phyloP scores from a whole-genome alignment of 177 flowering plant genomes.

The Vitis hybrid region DNA sequence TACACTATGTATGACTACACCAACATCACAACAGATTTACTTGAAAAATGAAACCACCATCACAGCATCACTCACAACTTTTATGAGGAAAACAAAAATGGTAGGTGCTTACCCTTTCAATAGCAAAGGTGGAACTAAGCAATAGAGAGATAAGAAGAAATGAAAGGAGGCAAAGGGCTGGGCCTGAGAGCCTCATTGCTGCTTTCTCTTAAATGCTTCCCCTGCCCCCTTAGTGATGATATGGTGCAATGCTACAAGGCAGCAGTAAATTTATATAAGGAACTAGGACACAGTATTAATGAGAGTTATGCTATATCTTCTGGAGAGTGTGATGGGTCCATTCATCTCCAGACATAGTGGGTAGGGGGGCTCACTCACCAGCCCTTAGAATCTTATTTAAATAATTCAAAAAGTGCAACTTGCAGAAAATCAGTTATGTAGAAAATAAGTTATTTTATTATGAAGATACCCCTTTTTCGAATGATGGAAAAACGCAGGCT shows the following conservation, averaged over 20 bases:
- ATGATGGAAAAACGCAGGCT: too few relatives aligned
- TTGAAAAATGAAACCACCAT: slow-evolving; percentile 1
- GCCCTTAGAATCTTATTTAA: too few relatives aligned
- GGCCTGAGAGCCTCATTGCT: slow-evolving; percentile 15
- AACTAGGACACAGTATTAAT: too few relatives aligned
- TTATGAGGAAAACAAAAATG: neutral
- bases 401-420: too few relatives aligned
- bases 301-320: too few relatives aligned
- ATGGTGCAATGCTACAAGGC: neutral
- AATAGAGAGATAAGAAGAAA: slow-evolving; percentile 28
- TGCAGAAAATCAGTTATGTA: too few relatives aligned
- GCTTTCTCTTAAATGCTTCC: neutral
- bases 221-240: neutral
- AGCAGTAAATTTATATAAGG: too few relatives aligned
- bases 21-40: neutral
- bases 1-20: slow-evolving; percentile 60
- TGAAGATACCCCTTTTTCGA: too few relatives aligned
- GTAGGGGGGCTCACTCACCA: too few relatives aligned
- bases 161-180: slow-evolving; percentile 22
- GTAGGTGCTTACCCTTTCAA: slow-evolving; percentile 37
- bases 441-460: too few relatives aligned
- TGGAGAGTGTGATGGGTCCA: too few relatives aligned
- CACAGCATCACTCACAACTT: neutral
- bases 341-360: too few relatives aligned
- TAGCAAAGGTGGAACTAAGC: slow-evolving; percentile 39